Base-by-base conservation (phyloP, 805 yeast genomes). In the Cyberlindnera nakhonratchasimensis region DNA sequence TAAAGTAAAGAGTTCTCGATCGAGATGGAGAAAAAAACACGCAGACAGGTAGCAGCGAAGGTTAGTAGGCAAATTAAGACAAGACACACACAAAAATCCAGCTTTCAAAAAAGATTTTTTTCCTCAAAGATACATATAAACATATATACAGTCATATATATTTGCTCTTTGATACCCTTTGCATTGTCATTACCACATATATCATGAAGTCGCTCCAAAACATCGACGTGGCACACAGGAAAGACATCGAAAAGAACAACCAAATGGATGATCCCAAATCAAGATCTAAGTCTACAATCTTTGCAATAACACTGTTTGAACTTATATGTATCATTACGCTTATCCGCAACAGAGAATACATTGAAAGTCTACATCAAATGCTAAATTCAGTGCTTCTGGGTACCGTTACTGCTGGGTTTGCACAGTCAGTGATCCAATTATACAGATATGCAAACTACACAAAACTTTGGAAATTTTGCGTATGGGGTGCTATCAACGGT, bases 401-500 rank as follows among this genome's bases (percentile, higher is more conserved):
- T n/a, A 30, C 39, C 5, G 32, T 57, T 6, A 47, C 55, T 5
- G 54, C 62, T 1, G 51, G 52, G 3, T 34, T 54, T 3, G 54
- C 57, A 8, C 62, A 57, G 20, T 45, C 55, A 1, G 42, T 50
- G 13, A 46, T 56, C 4, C 62, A 57, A 38, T 42, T 52, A 8
- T 50, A 40, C 31, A 50, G 47, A 41, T 50, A 48, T 18, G 53
- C 50, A 7, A 46, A 46, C 33, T 54, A 49, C 22, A 39, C 29
- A 10, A 43, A 43, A 29, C 31, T 57, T 4, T 1, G 65, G 41
- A 80, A 80, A 52, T 80, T 80, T 48, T 54, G 69, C 43, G 55
- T 72, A 2, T 80, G 85, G 85, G 87, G 87, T 14, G 58, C 68
- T 11, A 62, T 80, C 34, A 79, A 79, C 56, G 86, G 86, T 2